Base-by-base conservation (phyloP, 1,139 yeast species). In the Hemisphaericaspora lyxosophila region DNA sequence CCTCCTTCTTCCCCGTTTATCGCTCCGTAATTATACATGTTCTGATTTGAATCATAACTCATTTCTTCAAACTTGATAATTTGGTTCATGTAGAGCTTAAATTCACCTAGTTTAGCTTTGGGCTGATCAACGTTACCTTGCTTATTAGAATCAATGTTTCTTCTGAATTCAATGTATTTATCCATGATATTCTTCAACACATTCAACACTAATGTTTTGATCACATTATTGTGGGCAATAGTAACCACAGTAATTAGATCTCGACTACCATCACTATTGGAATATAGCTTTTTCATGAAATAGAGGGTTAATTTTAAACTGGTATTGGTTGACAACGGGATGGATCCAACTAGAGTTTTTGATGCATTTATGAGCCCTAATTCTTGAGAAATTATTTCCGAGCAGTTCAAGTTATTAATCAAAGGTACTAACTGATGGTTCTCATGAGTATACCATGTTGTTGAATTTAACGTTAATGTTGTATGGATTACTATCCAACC, bases 391-490 rank as follows among this genome's bases (percentile, higher is more conserved):
- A 77, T 64, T 5, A 75, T 57, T 48, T 77, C 82, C 2, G 76
- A 67, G 47, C 80, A 76, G 48, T 75, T 77, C 38, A 75, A 56
- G 43, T 67, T 67, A 35, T 64, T 60, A 18, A 69, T 48, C 11
- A 56, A 48, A 34, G 68, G 69, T 2, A 64, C 61, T 26, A 76
- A 55, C 36, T 60, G 64, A 40, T 59, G 57, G 52, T 75, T 75
- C 47, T 77, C 82, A 49, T 78, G 74, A 11, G 82, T 73, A 55
- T 73, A 78, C 15, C 77, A 57, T 0, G 82, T 76, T 14, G 81
- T 73, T 15, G 82, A 76, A 47, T 78, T 77, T 37, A 68, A 59
- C 7, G 80, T 75, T 35, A 77, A 58, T 7, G 80, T 69, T 20
- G 72, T 63, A 48, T 66, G 67, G 12, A 72, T 27, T 16, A 27